phyloP scores from a whole-genome alignment of 192 early-diverging fungal genomes.

The Phycomyces nitens region DNA sequence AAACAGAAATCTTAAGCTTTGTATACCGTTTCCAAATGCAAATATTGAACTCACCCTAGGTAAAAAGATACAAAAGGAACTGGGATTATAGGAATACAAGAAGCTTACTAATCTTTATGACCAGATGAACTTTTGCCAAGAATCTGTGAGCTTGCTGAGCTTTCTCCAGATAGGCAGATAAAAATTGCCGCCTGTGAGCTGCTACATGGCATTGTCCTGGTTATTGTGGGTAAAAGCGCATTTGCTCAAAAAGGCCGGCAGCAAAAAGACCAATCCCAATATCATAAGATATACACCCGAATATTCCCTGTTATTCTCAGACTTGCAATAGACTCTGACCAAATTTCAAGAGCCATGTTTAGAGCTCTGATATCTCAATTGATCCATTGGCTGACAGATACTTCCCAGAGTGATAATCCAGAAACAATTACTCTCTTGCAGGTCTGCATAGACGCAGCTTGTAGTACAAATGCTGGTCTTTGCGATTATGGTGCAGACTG shows the following conservation, averaged over 20 bases:
- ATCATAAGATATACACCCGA: constrained; percentile 57
- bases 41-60: constrained; percentile 64
- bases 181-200: constrained; percentile 74
- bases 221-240: constrained; percentile 73
- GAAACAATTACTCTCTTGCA: constrained; percentile 71
- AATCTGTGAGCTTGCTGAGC: constrained; percentile 72
- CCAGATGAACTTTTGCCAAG: constrained; percentile 73
- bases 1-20: constrained; percentile 50
- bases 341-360: constrained; percentile 66
- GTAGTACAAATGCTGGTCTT: constrained; percentile 45
- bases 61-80: constrained; percentile 22
- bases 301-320: constrained; percentile 71
- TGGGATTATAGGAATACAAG: neutral
- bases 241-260: constrained; percentile 43
- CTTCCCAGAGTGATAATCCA: constrained; percentile 69
- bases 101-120: constrained; percentile 3
- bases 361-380: constrained; percentile 60
- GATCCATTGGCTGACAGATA: constrained; percentile 81
- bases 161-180: constrained; percentile 67
- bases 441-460: constrained; percentile 62
- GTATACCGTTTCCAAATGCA: constrained; percentile 66
- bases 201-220: constrained; percentile 63
- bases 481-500: constrained; percentile 77
- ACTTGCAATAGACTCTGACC: constrained; percentile 68
- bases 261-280: constrained; percentile 50